phyloP scores from a whole-genome alignment of 331 rosid genomes.

The Saraca asoca region DNA sequence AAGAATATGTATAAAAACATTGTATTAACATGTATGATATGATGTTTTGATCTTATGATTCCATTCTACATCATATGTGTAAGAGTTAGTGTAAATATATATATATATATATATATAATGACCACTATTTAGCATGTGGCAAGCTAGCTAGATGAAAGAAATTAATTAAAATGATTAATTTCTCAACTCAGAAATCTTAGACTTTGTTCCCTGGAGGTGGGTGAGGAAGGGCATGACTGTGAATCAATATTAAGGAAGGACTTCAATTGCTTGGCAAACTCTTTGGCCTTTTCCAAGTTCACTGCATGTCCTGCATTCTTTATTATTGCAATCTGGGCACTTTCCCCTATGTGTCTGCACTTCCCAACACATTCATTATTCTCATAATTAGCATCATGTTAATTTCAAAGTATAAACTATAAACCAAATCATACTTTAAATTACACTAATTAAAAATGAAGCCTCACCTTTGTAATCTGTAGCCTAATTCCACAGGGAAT shows the following conservation, averaged over 20 bases:
- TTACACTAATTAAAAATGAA: background rate
- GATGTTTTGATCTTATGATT: too few species aligned
- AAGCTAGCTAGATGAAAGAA: too few species aligned
- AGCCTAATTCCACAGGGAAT: slow-evolving; percentile 73
- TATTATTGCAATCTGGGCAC: slow-evolving; percentile 47
- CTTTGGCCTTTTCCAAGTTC: slow-evolving; percentile 65
- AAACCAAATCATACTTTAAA: too few species aligned
- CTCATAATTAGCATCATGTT: slow-evolving; percentile 2
- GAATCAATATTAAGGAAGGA: slow-evolving; percentile 48
- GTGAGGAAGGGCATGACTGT: slow-evolving; percentile 23
- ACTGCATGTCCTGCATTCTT: slow-evolving; percentile 85
- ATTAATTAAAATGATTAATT: too few species aligned
- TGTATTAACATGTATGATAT: too few species aligned
- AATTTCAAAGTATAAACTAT: too few species aligned
- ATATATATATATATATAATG: too few species aligned
- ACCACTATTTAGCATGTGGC: too few species aligned
- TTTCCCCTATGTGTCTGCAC: slow-evolving; percentile 59
- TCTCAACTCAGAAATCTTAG: slow-evolving; percentile 22
- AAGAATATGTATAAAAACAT: too few species aligned
- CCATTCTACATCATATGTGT: too few species aligned
- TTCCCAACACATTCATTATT: slow-evolving; percentile 9
- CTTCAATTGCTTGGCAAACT: slow-evolving; percentile 53
- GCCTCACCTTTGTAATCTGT: slow-evolving; percentile 61
- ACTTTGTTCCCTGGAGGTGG: slow-evolving; percentile 34
- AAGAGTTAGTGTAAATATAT: too few species aligned